Conservation (phyloP, 1,139 yeast species). For the Saccharomycopsis crataegensis region DNA sequence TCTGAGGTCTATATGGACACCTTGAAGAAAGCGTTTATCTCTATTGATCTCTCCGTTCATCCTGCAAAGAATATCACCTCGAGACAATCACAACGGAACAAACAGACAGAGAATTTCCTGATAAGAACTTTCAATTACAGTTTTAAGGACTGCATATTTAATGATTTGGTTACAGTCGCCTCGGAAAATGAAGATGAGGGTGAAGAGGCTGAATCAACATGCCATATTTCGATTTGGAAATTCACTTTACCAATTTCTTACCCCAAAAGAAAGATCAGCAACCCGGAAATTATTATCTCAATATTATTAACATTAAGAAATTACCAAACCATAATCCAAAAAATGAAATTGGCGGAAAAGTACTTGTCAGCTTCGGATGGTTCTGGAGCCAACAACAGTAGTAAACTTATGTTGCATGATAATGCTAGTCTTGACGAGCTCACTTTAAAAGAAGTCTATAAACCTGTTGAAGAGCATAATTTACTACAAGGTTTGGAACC, state of each 20-base stretch:
- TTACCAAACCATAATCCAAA: slow-evolving; percentile 11
- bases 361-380: slow-evolving; percentile 1
- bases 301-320: slow-evolving; percentile 26
- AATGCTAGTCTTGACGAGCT: slow-evolving; percentile 19
- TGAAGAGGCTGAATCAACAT: background rate
- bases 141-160: slow-evolving; percentile 14
- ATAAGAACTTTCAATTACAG: slow-evolving; percentile 12
- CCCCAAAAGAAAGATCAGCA: slow-evolving; percentile 32
- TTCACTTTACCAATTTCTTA: slow-evolving; percentile 33
- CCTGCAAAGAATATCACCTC: slow-evolving; percentile 13
- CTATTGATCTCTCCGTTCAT: slow-evolving; percentile 19
- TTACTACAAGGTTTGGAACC: slow-evolving; percentile 29
- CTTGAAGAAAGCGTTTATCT: slow-evolving; percentile 11
- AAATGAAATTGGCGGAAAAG: slow-evolving; percentile 9
- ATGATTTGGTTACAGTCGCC: slow-evolving; percentile 3
- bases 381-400: background rate
- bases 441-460: slow-evolving; percentile 13
- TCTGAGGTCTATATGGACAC: slow-evolving; percentile 10
- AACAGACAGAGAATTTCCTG: slow-evolving; percentile 3
- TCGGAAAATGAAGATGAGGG: background rate
- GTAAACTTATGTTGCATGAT: slow-evolving; percentile 16
- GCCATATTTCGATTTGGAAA: slow-evolving; percentile 28
- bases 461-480: slow-evolving; percentile 26
- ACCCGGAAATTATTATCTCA: slow-evolving; percentile 30
- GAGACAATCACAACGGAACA: background rate